These are phyloP conservation scores for Beta macrorhiza DNA, from an alignment of 179 eudicot species.

Conservation along the genomic window DNA sequence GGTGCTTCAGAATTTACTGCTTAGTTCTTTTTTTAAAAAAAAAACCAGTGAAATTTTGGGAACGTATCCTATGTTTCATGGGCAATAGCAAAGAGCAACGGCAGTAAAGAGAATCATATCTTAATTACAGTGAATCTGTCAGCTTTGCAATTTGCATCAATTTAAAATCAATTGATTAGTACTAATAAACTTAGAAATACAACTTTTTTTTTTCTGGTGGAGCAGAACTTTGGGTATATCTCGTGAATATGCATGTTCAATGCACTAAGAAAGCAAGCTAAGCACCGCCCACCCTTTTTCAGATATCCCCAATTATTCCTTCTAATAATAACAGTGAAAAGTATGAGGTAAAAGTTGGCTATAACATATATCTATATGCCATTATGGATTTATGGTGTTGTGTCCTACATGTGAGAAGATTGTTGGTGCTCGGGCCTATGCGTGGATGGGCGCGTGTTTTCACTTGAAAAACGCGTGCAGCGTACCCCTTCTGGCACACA, in stretches of 20 bases:
- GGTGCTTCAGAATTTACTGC: not conserved
- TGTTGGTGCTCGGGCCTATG: not conserved
- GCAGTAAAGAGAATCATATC: not conserved
- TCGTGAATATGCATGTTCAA: conserved; percentile 19
- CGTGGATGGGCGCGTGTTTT: no score
- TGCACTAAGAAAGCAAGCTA: conserved; percentile 6
- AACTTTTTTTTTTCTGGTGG: not conserved
- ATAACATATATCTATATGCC: not conserved
- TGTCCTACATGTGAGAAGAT: not conserved
- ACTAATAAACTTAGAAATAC: conserved; percentile 14
- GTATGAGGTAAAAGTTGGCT: not conserved
- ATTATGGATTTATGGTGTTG: not conserved
- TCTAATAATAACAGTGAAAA: conserved; percentile 2
- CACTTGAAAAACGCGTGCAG: no score
- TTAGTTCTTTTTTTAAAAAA: conserved; percentile 6
- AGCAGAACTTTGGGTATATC: conserved; percentile 6
- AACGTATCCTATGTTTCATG: not conserved
- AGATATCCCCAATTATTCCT: conserved; percentile 6
- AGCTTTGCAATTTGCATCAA: conserved; percentile 6
- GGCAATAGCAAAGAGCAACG: not conserved
- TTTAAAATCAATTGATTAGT: conserved; percentile 9
- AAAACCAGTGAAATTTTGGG: not conserved
- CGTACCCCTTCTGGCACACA: no score
- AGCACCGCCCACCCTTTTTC: conserved; percentile 1
- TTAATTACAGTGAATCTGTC: conserved; percentile 15